Conservation (phyloP, 441 rosid species). For the Brassica balearica region DNA sequence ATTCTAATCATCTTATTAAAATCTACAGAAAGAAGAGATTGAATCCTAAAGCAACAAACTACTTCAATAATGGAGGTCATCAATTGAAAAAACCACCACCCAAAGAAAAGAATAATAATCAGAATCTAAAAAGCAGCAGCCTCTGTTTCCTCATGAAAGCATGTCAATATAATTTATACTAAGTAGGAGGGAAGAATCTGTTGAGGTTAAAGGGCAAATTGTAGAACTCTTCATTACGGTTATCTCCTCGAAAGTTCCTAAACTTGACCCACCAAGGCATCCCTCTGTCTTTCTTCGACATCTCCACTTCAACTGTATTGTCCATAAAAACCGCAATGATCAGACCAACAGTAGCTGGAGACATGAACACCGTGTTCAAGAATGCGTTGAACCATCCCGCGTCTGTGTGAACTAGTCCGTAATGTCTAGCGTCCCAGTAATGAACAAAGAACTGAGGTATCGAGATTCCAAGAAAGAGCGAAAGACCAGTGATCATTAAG, state of each 20-base stretch:
- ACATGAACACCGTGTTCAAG: constrained; percentile 68
- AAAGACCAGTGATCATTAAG: constrained; percentile 63
- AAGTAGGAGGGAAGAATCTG: constrained; percentile 76
- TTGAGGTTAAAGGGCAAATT: constrained; percentile 76
- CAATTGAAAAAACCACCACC: constrained; percentile 8
- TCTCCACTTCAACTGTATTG: constrained; percentile 65
- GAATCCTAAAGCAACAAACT: not conserved
- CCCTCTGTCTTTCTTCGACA: constrained; percentile 70
- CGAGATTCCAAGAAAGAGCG: constrained; percentile 71
- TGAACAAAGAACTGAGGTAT: constrained; percentile 65
- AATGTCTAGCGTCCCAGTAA: constrained; percentile 54
- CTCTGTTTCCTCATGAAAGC: not conserved
- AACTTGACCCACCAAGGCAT: constrained; percentile 90
- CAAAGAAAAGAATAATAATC: not conserved
- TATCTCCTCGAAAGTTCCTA: constrained; percentile 69
- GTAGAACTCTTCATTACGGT: constrained; percentile 76
- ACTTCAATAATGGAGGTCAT: constrained; percentile 10
- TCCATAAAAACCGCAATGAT: constrained; percentile 65
- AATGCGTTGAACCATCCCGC: constrained; percentile 76
- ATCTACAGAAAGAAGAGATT: not conserved
- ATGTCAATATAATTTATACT: constrained; percentile 9
- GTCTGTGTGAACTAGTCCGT: constrained; percentile 63
- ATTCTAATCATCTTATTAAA: not conserved
- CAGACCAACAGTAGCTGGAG: constrained; percentile 65
- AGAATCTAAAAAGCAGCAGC: not conserved